Base-by-base conservation (phyloP, 2,329 filamentous ascomycete genomes). In the Torrubiellomyces zombiae region DNA sequence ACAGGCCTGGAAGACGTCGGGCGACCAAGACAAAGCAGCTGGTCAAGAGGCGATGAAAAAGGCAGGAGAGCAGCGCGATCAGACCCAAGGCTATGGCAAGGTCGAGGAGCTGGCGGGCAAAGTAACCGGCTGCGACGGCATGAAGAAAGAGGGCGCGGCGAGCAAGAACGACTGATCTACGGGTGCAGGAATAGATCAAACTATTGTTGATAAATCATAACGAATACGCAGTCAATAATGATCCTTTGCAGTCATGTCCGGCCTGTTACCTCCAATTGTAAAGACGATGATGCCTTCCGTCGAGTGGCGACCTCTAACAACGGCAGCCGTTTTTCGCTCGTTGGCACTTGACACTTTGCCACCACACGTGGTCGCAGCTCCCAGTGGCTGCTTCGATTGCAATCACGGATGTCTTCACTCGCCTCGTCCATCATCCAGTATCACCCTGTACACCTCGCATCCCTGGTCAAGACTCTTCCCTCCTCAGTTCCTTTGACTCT, bases 51-150 rank as follows among this genome's bases (percentile, higher is more conserved):
- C 60, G 2, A 70, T 80, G 68, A 72, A 74, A 48, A 50, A 56
- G 7, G 72, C 67, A 1, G 55, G 58, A 30, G 60, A 68, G 35
- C 48, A 59, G 26, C 57, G 72, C 13, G 67, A 77, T 35, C 43
- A 61, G 2, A 40, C 45, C 5, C 51, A 63, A 21, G 73, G 73
- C 0, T 69, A 62, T 27, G 75, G 75, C 18, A 67, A 63, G 38
- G 56, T 58, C 3, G 75, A 81, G 44, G 66, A 78, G 53, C 41
- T 71, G 23, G 65, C 69, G 0, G 75, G 75, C 5, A 67, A 64
- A 39, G 48, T 63, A 1, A 61, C 67, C 0, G 74, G 75, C 0
- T 80, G 75, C 35, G 67, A 75, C 45, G 75, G 75, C 0, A 79
- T 80, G 75, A 53, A 65, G 46, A 58, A 60, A 27, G 71, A 76